These are phyloP conservation scores for Puya raimondii DNA, from an alignment of 176 grass and related monocot species.

Conservation along the genomic window DNA sequence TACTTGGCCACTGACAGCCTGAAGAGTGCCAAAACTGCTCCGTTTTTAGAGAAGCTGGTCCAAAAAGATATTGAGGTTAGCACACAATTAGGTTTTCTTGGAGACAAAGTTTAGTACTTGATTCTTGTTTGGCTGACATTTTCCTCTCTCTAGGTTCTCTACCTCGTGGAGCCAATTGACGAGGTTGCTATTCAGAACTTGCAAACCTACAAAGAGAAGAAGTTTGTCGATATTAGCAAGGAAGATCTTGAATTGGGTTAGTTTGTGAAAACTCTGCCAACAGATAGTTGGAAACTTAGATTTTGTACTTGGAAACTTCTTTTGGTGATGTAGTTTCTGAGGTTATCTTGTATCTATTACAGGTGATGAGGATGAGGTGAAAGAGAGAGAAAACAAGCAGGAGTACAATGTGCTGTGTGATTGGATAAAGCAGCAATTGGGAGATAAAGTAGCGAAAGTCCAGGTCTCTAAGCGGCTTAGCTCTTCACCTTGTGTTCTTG, in stretches of 20 bases:
- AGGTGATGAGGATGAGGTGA: slow-evolving; percentile 71
- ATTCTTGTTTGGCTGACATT: slow-evolving; percentile 11
- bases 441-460: slow-evolving; percentile 90
- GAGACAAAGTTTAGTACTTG: neutral
- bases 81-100: neutral
- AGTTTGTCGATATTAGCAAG: slow-evolving; percentile 87
- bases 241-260: slow-evolving; percentile 80
- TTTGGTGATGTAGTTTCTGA: neutral
- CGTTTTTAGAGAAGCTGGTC: slow-evolving; percentile 81
- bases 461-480: slow-evolving; percentile 84
- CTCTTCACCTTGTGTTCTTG: slow-evolving; percentile 92
- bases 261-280: neutral
- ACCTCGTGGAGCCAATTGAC: slow-evolving; percentile 81
- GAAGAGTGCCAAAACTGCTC: slow-evolving; percentile 73
- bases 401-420: slow-evolving; percentile 85
- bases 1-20: slow-evolving; percentile 83
- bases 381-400: slow-evolving; percentile 63
- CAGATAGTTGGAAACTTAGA: neutral
- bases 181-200: slow-evolving; percentile 95
- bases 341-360: neutral
- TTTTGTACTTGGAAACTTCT: neutral
- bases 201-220: slow-evolving; percentile 92
- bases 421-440: slow-evolving; percentile 88
- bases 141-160: slow-evolving; percentile 46
- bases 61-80: slow-evolving; percentile 80